These are phyloP conservation scores for Hsuehochloa calcarea DNA, from an alignment of 176 grass and related monocot species.

Conservation along the genomic window DNA sequence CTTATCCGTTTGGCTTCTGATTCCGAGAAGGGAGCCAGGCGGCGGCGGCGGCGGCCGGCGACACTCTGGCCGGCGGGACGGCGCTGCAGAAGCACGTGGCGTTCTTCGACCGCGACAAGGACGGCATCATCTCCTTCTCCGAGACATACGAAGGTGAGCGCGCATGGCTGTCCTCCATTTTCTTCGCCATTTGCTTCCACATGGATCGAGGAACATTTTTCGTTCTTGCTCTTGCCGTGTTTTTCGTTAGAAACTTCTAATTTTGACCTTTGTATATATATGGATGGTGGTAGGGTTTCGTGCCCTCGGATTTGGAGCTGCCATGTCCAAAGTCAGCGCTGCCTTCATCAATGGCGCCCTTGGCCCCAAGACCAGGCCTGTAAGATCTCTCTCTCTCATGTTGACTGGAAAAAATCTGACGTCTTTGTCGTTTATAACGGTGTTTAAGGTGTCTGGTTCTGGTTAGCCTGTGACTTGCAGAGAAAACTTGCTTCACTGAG, in stretches of 20 bases:
- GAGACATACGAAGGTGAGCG: constrained; percentile 59
- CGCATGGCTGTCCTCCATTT: not conserved
- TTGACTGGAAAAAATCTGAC: not conserved
- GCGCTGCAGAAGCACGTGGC: constrained; percentile 68
- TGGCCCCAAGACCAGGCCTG: constrained; percentile 54
- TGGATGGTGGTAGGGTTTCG: constrained; percentile 35
- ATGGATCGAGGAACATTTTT: not conserved
- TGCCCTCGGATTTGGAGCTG: constrained; percentile 34
- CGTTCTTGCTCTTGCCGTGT: not conserved
- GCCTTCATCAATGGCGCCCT: constrained; percentile 45
- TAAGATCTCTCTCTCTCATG: not conserved
- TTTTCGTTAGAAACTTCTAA: not conserved
- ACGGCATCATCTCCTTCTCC: constrained; percentile 66
- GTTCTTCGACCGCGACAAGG: constrained; percentile 73
- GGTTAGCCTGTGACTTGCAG: not conserved
- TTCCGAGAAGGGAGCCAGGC: not conserved
- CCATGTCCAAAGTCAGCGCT: not conserved
- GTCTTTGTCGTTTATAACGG: not conserved
- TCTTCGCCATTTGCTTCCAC: not conserved
- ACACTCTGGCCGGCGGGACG: constrained; percentile 27
- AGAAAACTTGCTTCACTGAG: not conserved
- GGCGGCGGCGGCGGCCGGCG: not conserved
- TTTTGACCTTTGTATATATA: not conserved
- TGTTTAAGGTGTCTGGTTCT: not conserved
- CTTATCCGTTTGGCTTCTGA: not conserved